phyloP scores from a whole-genome alignment of 2,329 filamentous ascomycete species.

The Pestalotiopsis sp. region DNA sequence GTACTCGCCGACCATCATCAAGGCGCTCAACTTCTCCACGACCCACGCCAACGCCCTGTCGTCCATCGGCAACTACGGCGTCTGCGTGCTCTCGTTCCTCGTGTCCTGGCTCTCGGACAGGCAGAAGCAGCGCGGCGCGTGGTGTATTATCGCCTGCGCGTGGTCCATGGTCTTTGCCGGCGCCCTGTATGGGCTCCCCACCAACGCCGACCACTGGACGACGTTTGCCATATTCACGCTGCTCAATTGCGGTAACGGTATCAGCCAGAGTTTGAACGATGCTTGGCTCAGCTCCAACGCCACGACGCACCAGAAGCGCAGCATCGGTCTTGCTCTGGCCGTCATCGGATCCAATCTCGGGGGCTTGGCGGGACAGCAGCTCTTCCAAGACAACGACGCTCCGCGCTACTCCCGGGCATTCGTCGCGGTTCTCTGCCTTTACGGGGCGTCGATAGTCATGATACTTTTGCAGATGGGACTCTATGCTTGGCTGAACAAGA shows the following conservation, averaged over 20 bases:
- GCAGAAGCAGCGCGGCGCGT: neutral
- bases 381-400: neutral
- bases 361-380: neutral
- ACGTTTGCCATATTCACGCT: neutral
- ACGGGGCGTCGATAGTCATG: neutral
- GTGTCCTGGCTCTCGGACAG: neutral
- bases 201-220: neutral
- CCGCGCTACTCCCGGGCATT: neutral
- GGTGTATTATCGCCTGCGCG: neutral
- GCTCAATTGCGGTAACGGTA: neutral
- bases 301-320: neutral
- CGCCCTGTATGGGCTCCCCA: neutral
- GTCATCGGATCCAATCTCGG: neutral
- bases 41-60: neutral
- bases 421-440: neutral
- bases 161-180: neutral
- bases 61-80: neutral
- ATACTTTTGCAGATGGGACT: neutral
- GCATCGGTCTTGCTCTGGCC: neutral
- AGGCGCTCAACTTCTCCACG: neutral
- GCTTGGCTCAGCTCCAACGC: neutral
- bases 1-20: neutral
- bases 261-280: neutral
- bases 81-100: neutral
- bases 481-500: neutral